Evolutionary conservation across 1,284 basidiomycete genomes (phyloP), one percentile per base, ranked within the genome.

Genomic region (Afroboletus lepidellus): DNA sequence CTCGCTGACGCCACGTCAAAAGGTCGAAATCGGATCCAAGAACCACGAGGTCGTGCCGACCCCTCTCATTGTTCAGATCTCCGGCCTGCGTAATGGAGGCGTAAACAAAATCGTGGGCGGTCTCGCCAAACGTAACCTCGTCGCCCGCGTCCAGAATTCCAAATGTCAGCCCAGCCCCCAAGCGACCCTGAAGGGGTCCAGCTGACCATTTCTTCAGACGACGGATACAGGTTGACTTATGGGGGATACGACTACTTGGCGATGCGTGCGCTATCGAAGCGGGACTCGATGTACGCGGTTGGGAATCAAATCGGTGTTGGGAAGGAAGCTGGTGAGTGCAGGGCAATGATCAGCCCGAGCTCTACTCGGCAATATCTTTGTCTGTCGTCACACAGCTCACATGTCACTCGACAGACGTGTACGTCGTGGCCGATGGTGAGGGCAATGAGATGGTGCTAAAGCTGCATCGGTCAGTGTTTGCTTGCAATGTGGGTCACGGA

Each of bases 271-370:
- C 79, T 99, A 66, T 94, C 91, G 2, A 94, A 95, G 69, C 75
- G 94, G 52, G 92, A 92, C 59, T 84, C 90, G 2, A 78, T 94
- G 71, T 76, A 88, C 59, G 91, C 90, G 23, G 92, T 99, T 30
- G 97, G 96, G 13, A 96, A 97, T 67, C 93, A 97, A 73, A 96
- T 99, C 62, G 96, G 96, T 32, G 95, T 98, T 24, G 96, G 96
- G 24, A 99, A 99, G 74, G 97, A 99, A 74, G 93, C 92, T 53
- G 94, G 90, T 86, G 54, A 53, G 80, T 65, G 16, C 32, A 24
- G 16, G 25, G 16, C 37, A 13, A 7, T 8, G 24, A 50, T 20
- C 29, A 15, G 16, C 21, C 9, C 7, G 15, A 29, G n/a, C 15
- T 13, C 13, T 9, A 24, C 52, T 27, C 23, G 37, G 44, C 33